Base-by-base conservation (phyloP, 495 filamentous ascomycete species). In the Aspergillus bridgeri region DNA sequence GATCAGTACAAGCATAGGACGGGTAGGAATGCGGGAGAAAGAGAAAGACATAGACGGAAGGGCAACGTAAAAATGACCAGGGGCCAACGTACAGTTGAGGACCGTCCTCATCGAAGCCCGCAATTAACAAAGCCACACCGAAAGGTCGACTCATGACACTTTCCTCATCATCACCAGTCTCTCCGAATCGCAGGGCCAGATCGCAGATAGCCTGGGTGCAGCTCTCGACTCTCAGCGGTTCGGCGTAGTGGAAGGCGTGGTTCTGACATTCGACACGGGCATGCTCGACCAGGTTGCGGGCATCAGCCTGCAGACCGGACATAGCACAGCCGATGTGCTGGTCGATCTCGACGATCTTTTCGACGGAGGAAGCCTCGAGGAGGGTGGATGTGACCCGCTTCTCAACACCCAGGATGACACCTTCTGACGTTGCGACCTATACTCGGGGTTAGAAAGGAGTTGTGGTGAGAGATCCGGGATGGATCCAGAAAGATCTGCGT, bases 341-440 rank as follows among this genome's bases (percentile, higher is more conserved):
- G 79, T 98, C 94, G 77, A 98, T 97, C 71, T 98, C 93, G 69
- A 98, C 94, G 62, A 98, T 98, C 82, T 98, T 98, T 75, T 98
- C 94, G 65, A 98, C 94, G 42, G 91, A 96, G 22, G 89, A 93
- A 20, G 94, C 93, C 75, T 98, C 94, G 64, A 98, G 90, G 38
- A 98, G 90, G 22, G 91, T 91, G 52, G 90, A 96, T 60, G 94
- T 98, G 63, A 98, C 95, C 63, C 94, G 94, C 84, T 98, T 98
- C 79, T 98, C 94, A 50, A 98, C 94, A 65, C 95, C 94, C 17
- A 98, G 85, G 68, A 98, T 88, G 47, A 97, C 93, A 71, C 94
- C 94, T 62, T 91, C 86, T 51, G 87, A 86, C 45, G 94, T 98
- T 62, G 94, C 90, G 60, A 98, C 86, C 86, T 89, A 60, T 56